Evolutionary conservation across 192 early-diverging fungal species (phyloP), one percentile per base, ranked within the genome.

Genomic region (Physocladia obscura): DNA sequence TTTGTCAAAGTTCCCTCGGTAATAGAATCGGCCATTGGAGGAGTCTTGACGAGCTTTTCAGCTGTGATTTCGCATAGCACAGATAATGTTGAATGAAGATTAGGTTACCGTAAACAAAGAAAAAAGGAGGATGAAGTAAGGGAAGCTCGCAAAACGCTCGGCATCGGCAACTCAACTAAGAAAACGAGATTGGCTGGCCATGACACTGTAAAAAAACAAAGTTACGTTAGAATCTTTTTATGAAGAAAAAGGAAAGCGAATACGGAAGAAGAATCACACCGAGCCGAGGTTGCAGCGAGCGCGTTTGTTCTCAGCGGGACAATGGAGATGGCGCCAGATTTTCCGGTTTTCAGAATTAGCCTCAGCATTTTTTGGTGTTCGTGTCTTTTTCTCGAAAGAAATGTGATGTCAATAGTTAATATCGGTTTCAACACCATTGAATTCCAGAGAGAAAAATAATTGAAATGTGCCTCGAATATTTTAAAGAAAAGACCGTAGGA

Each of bases 1-100:
- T 91, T 85, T 75, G 94, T 91, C 62, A 99, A 79, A 17, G 95
- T 98, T 57, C 97, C 97, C 77, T 99, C 97, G 36, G 94, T 92
- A 78, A 99, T 97, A 29, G 94, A 97, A 73, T 99, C 97, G 56
- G 94, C 97, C 93, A 99, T 94, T 40, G 90, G 88, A 57, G 97
- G 97, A 22, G 92, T 91, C 82, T 94, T 91, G 80, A 99, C 86
- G 70, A 92, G 77, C 74, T 93, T 92, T 63, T 92, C 91, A 61
- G 90, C 92, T 79, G 40, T 4, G 15, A 57, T 47, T n/a, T n/a
- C n/a, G n/a, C n/a, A n/a, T n/a, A n/a, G n/a, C n/a, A n/a, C n/a
- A n/a, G n/a, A n/a, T n/a, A n/a, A n/a, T n/a, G n/a, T n/a, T n/a
- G n/a, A n/a, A n/a, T n/a, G n/a, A n/a, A n/a, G n/a, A n/a, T n/a